Conservation (phyloP, 805 yeast genomes). For the Torulaspora gathmanii region DNA sequence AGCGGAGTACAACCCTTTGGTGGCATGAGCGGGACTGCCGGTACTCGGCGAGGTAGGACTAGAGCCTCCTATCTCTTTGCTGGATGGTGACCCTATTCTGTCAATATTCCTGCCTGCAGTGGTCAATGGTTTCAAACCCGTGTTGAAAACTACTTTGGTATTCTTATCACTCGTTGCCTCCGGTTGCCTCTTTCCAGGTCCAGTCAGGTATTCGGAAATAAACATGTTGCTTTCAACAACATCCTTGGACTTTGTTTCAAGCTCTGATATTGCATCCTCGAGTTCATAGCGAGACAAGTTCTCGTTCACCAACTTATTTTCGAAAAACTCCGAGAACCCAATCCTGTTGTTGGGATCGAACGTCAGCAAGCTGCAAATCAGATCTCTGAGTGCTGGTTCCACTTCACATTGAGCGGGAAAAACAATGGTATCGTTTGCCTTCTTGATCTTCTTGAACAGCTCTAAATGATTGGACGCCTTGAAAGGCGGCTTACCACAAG, state of each 20-base stretch:
- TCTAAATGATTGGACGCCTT: conserved; percentile 92
- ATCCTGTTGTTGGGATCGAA: conserved; percentile 84
- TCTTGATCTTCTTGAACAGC: conserved; percentile 77
- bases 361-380: conserved; percentile 72
- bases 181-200: conserved; percentile 21
- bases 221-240: conserved; percentile 70
- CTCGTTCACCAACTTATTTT: conserved; percentile 56
- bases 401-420: conserved; percentile 69
- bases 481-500: conserved; percentile 94
- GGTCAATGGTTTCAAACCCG: conserved; percentile 12
- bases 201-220: conserved; percentile 70
- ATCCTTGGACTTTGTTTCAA: conserved; percentile 56
- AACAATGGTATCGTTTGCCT: conserved; percentile 66
- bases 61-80: not conserved
- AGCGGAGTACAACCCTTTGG: conserved; percentile 7
- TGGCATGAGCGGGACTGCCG: conserved; percentile 3
- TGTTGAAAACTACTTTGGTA: conserved; percentile 16
- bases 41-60: conserved; percentile 1
- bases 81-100: not conserved
- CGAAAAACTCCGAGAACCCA: conserved; percentile 83
- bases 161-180: not conserved
- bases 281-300: conserved; percentile 42
- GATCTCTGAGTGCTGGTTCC: conserved; percentile 57
- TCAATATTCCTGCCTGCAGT: conserved; percentile 11
- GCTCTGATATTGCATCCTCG: conserved; percentile 42